Evolutionary conservation across 495 filamentous ascomycete species (phyloP).

Genomic region (Xylaria longipes): DNA sequence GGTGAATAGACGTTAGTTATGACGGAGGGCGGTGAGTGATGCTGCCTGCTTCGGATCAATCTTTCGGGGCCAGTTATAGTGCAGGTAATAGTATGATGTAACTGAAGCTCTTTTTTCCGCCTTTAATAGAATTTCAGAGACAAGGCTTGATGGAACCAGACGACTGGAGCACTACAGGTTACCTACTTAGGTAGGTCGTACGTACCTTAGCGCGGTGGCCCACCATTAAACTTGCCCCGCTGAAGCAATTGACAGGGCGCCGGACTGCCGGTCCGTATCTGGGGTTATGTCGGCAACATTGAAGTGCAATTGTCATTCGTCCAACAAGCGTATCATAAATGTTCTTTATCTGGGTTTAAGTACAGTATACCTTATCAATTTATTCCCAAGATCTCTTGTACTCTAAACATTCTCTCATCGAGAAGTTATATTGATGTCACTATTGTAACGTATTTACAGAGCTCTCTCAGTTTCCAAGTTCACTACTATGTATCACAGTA

Average conservation of each 20-base stretch:
- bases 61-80: neutral
- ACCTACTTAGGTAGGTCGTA: neutral
- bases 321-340: neutral
- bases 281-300: neutral
- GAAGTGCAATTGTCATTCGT: neutral
- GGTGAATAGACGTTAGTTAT: neutral
- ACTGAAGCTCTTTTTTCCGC: constrained; percentile 33
- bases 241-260: constrained; percentile 1
- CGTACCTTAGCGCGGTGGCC: neutral
- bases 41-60: neutral
- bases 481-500: no score
- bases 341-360: no score
- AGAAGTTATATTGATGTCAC: neutral
- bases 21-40: neutral
- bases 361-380: neutral
- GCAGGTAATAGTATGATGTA: constrained; percentile 35
- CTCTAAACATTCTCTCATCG: neutral
- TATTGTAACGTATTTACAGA: neutral
- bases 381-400: neutral
- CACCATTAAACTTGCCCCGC: constrained; percentile 12
- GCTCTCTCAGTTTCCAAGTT: neutral
- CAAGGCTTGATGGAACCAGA: constrained; percentile 4
- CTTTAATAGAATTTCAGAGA: constrained; percentile 4
- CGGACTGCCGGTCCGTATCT: neutral
- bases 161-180: constrained; percentile 1